These are phyloP conservation scores for Closterium sp. DNA, from an alignment of 139 green algal species.

Conservation along the genomic window DNA sequence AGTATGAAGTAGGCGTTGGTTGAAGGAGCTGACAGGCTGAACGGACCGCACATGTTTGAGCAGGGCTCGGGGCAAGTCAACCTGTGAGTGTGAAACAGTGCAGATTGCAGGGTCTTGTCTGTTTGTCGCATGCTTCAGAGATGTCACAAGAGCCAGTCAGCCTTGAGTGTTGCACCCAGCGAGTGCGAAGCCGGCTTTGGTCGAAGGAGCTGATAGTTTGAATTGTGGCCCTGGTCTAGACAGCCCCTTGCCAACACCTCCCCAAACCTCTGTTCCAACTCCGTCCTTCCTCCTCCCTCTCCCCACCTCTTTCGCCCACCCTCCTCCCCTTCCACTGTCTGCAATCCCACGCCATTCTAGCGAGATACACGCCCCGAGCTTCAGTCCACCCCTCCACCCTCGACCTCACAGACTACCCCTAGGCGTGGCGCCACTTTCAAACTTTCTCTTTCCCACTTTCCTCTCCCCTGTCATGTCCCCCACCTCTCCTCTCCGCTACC, in stretches of 20 bases:
- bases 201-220: slow-evolving; percentile 83
- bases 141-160: too few species aligned
- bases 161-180: slow-evolving; percentile 95
- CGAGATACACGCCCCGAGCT: slow-evolving; percentile 78
- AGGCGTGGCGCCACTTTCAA: slow-evolving; percentile 87
- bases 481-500: too few species aligned
- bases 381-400: slow-evolving; percentile 76
- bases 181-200: too few species aligned
- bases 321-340: too few species aligned
- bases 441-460: too few species aligned
- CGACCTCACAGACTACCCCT: slow-evolving; percentile 89
- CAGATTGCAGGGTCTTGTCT: too few species aligned
- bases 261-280: too few species aligned
- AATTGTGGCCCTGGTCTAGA: too few species aligned
- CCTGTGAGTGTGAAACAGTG: slow-evolving; percentile 25
- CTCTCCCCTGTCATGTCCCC: too few species aligned
- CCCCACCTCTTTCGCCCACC: too few species aligned
- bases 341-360: slow-evolving; percentile 64
- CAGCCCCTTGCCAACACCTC: too few species aligned
- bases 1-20: slow-evolving; percentile 99
- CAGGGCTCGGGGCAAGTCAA: slow-evolving; percentile 56
- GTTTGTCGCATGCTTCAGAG: background rate
- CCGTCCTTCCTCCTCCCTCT: too few species aligned
- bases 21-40: slow-evolving; percentile 78
- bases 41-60: slow-evolving; percentile 79